phyloP scores from a whole-genome alignment of 305 asterid genomes.

The Fraxinus dipetala region DNA sequence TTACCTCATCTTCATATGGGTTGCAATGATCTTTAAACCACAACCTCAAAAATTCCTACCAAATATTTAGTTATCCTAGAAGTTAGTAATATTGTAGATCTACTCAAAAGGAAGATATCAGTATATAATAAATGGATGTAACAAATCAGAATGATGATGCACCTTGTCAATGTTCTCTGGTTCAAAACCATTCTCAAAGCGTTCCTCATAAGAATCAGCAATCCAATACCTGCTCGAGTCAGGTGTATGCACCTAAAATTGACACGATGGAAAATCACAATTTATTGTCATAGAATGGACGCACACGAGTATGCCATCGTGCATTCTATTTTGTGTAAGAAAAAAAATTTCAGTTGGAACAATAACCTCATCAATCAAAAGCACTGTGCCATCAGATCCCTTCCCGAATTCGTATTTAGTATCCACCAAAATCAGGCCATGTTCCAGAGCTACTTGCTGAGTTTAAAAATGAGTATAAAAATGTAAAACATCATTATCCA shows the following conservation, averaged over 20 bases:
- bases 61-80: slow-evolving; percentile 19
- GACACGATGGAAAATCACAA: neutral
- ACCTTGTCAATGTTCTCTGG: too few species aligned
- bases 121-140: too few species aligned
- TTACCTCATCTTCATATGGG: slow-evolving; percentile 86
- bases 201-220: too few species aligned
- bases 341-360: slow-evolving; percentile 2
- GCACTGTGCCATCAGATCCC: slow-evolving; percentile 71
- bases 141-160: too few species aligned
- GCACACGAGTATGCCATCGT: neutral
- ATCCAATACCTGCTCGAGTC: too few species aligned
- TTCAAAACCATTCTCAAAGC: too few species aligned
- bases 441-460: slow-evolving; percentile 68
- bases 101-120: neutral
- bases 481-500: neutral
- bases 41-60: slow-evolving; percentile 87
- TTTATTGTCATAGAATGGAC: slow-evolving; percentile 6
- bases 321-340: neutral
- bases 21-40: slow-evolving; percentile 91
- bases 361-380: slow-evolving; percentile 76
- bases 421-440: slow-evolving; percentile 84
- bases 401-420: slow-evolving; percentile 96
- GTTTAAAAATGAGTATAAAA: slow-evolving; percentile 9
- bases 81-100: slow-evolving; percentile 11
- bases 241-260: too few species aligned